phyloP scores from a whole-genome alignment of 345 rosid genomes.

The Streptanthus diversifolius region DNA sequence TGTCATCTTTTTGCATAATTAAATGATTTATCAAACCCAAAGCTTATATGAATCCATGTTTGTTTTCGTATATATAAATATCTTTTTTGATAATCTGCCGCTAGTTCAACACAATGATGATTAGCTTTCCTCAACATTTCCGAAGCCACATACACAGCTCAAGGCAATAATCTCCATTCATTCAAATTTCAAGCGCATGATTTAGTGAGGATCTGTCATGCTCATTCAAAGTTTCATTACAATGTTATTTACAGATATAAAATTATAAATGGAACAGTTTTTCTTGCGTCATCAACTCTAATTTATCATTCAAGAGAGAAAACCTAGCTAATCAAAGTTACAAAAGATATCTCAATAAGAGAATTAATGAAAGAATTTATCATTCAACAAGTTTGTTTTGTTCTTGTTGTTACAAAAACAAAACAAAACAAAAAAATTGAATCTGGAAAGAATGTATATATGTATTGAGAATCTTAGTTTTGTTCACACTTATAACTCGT shows the following conservation, averaged over 20 bases:
- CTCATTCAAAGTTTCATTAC: constrained; percentile 17
- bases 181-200: constrained; percentile 2
- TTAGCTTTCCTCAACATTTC: not conserved
- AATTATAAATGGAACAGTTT: not conserved
- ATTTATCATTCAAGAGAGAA: not conserved
- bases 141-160: not conserved
- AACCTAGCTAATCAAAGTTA: not conserved
- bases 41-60: not conserved
- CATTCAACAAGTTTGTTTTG: too few species aligned
- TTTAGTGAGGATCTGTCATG: constrained; percentile 20
- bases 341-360: not conserved
- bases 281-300: not conserved
- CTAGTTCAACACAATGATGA: constrained; percentile 8
- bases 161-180: constrained; percentile 11
- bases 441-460: not conserved
- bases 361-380: too few species aligned
- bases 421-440: not conserved
- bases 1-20: not conserved
- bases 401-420: too few species aligned
- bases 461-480: not conserved
- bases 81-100: not conserved
- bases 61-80: not conserved
- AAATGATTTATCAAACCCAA: not conserved
- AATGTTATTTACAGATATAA: not conserved
- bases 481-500: not conserved